Conservation (phyloP, 2,329 filamentous ascomycete genomes). For the Curvularia spicifera region DNA sequence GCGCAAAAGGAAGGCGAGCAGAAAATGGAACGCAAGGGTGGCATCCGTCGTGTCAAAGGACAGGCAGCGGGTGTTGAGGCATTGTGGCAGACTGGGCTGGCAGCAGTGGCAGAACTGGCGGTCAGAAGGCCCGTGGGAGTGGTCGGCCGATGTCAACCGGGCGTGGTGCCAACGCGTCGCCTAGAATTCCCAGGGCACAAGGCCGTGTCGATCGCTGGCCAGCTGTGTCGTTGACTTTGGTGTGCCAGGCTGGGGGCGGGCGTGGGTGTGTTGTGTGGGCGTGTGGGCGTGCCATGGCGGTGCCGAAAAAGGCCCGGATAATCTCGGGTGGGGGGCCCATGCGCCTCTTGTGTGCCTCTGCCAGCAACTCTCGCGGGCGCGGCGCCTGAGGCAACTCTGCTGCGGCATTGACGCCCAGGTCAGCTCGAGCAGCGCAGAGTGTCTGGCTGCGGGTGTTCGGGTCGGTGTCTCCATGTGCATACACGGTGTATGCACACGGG, state of each 20-base stretch:
- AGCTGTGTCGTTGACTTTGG: neutral
- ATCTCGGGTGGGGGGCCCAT: neutral
- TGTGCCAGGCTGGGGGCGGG: slow-evolving; percentile 3
- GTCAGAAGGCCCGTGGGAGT: slow-evolving; percentile 8
- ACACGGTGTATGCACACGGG: neutral
- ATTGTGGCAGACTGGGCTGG: too few species aligned
- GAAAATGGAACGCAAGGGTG: neutral
- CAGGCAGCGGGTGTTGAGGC: too few species aligned
- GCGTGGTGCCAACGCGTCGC: slow-evolving; percentile 4
- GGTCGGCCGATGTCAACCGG: slow-evolving; percentile 26
- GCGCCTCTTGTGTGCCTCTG: too few species aligned
- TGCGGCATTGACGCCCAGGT: neutral
- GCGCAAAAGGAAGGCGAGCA: neutral
- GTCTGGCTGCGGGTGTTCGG: neutral
- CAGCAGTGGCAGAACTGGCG: neutral
- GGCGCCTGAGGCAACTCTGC: neutral
- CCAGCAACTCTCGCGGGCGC: slow-evolving; percentile 18
- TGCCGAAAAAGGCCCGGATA: slow-evolving; percentile 18
- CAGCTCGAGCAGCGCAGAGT: neutral
- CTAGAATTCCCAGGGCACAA: slow-evolving; percentile 8
- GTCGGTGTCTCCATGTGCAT: neutral
- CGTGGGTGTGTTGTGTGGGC: too few species aligned
- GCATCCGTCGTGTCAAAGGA: too few species aligned
- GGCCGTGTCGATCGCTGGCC: slow-evolving; percentile 4
- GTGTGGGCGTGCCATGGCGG: neutral